Conservation (phyloP, 2,329 filamentous ascomycete species). For the Pseudogymnoascus sp. region DNA sequence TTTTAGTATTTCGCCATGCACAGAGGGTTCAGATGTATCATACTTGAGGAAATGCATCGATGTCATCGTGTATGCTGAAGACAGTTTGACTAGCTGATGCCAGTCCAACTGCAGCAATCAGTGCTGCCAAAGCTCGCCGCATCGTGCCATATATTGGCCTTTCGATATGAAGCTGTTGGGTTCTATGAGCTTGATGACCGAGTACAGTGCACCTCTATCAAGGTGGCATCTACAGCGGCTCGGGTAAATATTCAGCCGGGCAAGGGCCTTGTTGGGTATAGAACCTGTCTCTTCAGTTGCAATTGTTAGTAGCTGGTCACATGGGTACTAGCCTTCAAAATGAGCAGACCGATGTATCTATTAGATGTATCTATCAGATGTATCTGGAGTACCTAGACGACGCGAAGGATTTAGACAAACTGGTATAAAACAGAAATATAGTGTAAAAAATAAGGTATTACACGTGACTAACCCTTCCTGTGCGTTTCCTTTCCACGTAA, state of each 20-base stretch:
- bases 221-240: slow-evolving; percentile 5
- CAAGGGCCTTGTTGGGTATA: not conserved
- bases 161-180: not conserved
- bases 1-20: slow-evolving; percentile 9
- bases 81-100: slow-evolving; percentile 45
- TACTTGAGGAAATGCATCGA: slow-evolving; percentile 65
- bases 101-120: slow-evolving; percentile 24
- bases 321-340: too few species aligned
- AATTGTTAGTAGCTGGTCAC: too few species aligned
- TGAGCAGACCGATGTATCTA: too few species aligned
- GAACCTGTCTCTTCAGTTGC: too few species aligned
- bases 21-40: slow-evolving; percentile 11
- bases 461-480: too few species aligned
- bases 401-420: too few species aligned
- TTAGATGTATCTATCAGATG: too few species aligned
- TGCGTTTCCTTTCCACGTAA: too few species aligned
- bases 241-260: not conserved
- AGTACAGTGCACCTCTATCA: not conserved
- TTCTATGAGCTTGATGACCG: not conserved
- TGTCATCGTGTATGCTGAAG: slow-evolving; percentile 65
- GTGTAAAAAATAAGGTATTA: too few species aligned
- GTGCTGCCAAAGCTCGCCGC: slow-evolving; percentile 21
- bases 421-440: too few species aligned
- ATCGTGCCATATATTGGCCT: slow-evolving; percentile 24
- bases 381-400: too few species aligned